Percentiles rank a stretch among this genome's conserved stretches.
phyloP scores from a whole-genome alignment of 1,139 yeast species.

The Zygoascus sp. region DNA sequence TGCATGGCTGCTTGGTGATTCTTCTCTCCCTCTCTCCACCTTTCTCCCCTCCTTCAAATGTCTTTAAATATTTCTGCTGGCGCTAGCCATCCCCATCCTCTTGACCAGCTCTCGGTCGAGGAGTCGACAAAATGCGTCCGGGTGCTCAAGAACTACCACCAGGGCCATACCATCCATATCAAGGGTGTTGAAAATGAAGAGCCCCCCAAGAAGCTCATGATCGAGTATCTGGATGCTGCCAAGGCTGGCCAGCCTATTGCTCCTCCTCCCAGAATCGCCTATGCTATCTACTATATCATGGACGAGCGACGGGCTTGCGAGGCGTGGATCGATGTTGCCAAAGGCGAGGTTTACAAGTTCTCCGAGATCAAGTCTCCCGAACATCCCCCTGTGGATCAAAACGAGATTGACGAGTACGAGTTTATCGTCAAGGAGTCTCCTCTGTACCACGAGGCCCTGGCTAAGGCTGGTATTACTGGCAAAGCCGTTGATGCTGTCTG shows the following conservation, averaged over 20 bases:
- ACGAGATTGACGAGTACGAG: slow-evolving; percentile 57
- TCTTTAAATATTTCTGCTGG: slow-evolving; percentile 5
- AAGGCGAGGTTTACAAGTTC: slow-evolving; percentile 53
- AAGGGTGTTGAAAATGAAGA: slow-evolving; percentile 69
- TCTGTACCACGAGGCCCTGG: slow-evolving; percentile 40
- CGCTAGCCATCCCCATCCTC: slow-evolving; percentile 41
- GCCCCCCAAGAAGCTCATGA: slow-evolving; percentile 77
- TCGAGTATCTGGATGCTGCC: slow-evolving; percentile 67
- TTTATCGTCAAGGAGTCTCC: slow-evolving; percentile 47
- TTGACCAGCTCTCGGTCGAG: slow-evolving; percentile 62
- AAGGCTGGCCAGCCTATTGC: slow-evolving; percentile 54
- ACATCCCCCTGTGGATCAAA: slow-evolving; percentile 72
- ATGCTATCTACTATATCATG: slow-evolving; percentile 43
- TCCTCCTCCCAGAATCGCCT: slow-evolving; percentile 52
- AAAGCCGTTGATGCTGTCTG: slow-evolving; percentile 46
- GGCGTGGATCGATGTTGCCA: slow-evolving; percentile 65
- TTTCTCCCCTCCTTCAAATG: not conserved
- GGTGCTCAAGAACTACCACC: slow-evolving; percentile 44
- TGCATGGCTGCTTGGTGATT: not conserved
- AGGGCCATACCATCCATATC: slow-evolving; percentile 56
- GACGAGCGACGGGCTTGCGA: slow-evolving; percentile 60
- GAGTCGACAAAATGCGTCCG: slow-evolving; percentile 60
- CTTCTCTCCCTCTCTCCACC: too few relatives aligned
- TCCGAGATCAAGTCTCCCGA: slow-evolving; percentile 55
- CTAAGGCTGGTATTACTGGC: slow-evolving; percentile 54